Evolutionary conservation across 2,329 filamentous ascomycete genomes (phyloP).

Genomic region (Colletotrichum scovillei): DNA sequence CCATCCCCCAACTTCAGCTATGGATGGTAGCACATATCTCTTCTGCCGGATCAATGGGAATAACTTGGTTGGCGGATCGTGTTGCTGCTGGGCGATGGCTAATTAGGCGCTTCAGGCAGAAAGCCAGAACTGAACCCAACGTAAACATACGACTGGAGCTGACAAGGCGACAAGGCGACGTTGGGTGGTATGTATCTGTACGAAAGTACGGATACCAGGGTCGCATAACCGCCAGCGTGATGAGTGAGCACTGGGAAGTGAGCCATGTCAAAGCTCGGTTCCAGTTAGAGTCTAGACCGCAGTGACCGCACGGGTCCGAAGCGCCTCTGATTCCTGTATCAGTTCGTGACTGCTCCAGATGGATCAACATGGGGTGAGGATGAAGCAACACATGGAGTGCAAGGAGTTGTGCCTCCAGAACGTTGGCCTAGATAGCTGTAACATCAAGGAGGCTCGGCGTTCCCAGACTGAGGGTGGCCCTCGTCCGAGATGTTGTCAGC

Average conservation of each 20-base stretch:
- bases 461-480: conserved; percentile 5
- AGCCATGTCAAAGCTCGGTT: conserved; percentile 24
- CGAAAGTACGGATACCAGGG: not conserved
- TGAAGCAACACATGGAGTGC: conserved; percentile 23
- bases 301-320: conserved; percentile 12
- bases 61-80: not conserved
- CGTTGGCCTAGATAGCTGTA: not conserved
- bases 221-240: not conserved
- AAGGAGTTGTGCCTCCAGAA: not conserved
- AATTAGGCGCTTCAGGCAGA: not conserved
- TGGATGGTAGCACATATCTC: not conserved
- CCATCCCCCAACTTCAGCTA: not conserved
- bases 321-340: not conserved
- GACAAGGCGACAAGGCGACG: not conserved
- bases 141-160: not conserved
- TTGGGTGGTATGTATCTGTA: not conserved
- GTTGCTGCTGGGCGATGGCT: not conserved
- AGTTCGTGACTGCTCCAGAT: not conserved
- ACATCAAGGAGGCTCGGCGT: conserved; percentile 26
- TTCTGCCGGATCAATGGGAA: not conserved
- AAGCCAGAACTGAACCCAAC: not conserved
- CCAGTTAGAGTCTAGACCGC: conserved; percentile 19
- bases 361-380: conserved; percentile 13
- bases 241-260: conserved; percentile 13
- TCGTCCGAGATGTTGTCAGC: conserved; percentile 6